These are phyloP conservation scores for Persicaria maculosa DNA, from an alignment of 148 eudicot genomes.

Conservation along the genomic window DNA sequence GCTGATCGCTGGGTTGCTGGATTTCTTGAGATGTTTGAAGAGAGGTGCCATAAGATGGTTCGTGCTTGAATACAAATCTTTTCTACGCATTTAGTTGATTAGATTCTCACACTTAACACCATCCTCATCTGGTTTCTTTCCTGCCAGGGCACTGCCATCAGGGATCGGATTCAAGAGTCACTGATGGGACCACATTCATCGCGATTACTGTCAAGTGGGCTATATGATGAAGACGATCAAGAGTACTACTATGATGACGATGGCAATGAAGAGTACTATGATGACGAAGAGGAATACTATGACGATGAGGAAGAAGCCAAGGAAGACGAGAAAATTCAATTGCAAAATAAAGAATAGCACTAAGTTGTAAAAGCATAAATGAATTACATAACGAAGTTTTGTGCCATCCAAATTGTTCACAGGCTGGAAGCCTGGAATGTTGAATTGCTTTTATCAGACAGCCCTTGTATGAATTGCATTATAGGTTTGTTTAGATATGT, in stretches of 20 bases:
- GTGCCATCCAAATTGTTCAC: too few species aligned
- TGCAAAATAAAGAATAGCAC: neutral
- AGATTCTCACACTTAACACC: neutral
- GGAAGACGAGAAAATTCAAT: neutral
- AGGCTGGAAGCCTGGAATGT: too few species aligned
- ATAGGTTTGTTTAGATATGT: too few species aligned
- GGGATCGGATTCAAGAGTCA: slow-evolving; percentile 60
- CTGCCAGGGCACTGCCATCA: slow-evolving; percentile 63
- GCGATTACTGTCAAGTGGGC: slow-evolving; percentile 21
- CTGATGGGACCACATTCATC: slow-evolving; percentile 26
- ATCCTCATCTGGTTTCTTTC: neutral
- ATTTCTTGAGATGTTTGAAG: slow-evolving; percentile 83
- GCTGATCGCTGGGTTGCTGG: slow-evolving; percentile 85
- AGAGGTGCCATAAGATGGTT: slow-evolving; percentile 82
- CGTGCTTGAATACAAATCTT: neutral
- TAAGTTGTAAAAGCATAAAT: too few species aligned
- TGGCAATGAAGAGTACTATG: slow-evolving; percentile 25
- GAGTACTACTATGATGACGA: slow-evolving; percentile 30
- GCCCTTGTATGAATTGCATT: too few species aligned
- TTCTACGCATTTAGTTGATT: neutral
- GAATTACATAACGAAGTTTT: too few species aligned
- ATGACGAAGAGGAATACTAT: slow-evolving; percentile 9
- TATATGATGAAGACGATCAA: slow-evolving; percentile 29
- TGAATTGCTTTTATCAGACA: too few species aligned
- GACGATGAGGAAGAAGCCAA: slow-evolving; percentile 11